Conservation (phyloP, 768 basidiomycete species). For the Tylopilus plumbeoviolaceoides region DNA sequence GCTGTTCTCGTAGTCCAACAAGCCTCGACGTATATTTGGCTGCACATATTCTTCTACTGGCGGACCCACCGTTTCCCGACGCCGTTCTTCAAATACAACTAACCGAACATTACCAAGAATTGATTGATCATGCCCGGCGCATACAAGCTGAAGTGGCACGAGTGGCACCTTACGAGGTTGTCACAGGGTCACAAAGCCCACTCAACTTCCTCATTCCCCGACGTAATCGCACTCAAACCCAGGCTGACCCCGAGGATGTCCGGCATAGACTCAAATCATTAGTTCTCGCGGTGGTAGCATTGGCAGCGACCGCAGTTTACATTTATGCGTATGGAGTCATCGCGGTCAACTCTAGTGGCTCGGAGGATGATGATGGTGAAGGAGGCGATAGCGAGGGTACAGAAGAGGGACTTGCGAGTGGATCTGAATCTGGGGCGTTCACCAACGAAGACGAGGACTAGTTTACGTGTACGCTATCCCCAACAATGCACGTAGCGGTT, state of each 20-base stretch:
- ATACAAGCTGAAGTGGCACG: constrained; percentile 36
- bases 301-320: constrained; percentile 42
- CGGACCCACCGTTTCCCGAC: constrained; percentile 59
- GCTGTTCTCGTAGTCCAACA: constrained; percentile 43
- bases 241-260: constrained; percentile 38
- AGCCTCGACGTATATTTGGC: constrained; percentile 64
- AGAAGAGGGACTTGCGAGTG: constrained; percentile 9
- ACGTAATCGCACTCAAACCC: constrained; percentile 9
- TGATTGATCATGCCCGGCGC: constrained; percentile 56
- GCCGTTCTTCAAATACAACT: constrained; percentile 53
- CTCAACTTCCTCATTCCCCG: constrained; percentile 37
- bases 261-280: constrained; percentile 48
- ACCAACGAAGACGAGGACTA: constrained; percentile 17
- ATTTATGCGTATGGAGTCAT: constrained; percentile 16
- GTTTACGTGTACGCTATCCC: too few relatives aligned
- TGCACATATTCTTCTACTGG: constrained; percentile 61
- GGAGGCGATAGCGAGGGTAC: constrained; percentile 11
- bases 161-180: constrained; percentile 21
- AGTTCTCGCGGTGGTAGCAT: constrained; percentile 47
- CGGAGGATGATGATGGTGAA: not conserved
- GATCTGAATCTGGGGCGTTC: constrained; percentile 1
- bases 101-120: constrained; percentile 48
- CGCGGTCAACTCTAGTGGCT: not conserved
- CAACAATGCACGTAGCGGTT: too few relatives aligned
- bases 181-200: constrained; percentile 23